Base-by-base conservation (phyloP, 306 rosid species). In the Cucumis cinereus region DNA sequence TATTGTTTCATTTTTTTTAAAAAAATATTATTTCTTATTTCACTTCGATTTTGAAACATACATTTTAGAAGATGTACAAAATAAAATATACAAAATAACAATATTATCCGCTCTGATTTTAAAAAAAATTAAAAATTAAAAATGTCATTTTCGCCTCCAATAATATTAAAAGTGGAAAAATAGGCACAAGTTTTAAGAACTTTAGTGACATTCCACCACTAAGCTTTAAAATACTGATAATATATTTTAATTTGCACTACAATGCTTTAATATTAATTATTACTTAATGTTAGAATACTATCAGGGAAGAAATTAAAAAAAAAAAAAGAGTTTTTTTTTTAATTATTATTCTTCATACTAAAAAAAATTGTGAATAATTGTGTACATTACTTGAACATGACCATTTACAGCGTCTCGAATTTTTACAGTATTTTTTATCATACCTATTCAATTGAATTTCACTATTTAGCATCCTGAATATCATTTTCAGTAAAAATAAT, bases 191-290 rank as follows among this genome's bases (percentile, higher is more conserved):
- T 28, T 2, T 26, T 28, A 61, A 30, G 11, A 30, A 7, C 68
- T 62, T 62, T 62, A 62, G 69, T 62, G 69, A 62, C 69, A 33
- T 62, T 33, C 69, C 69, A 62, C 69, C 45, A 62, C 69, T 62
- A 33, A 30, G 43, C 41, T 28, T 28, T 58, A 26, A 59, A 1
- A 26, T 15, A 26, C 8, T 8, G 43, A 28, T 33, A 62, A 62
- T 62, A 0, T 62, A 16, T 60, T 62, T 16, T 30, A 62, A 30
- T 62, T 6, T 15, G 22, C 20, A 61, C 5, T 45, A 45, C 0
- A 4, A 60, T 61, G 4, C 66, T 56, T 20, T 56, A 1, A 22
- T 3, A 24, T 59, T 59, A 13, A 7, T 60, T 30, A 28, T 60
- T 30, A 0, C 4, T 59, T 24, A 43, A 0, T 45, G 5, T 45